Conservation (phyloP, 495 filamentous ascomycete species). For the Extremus antarcticus region DNA sequence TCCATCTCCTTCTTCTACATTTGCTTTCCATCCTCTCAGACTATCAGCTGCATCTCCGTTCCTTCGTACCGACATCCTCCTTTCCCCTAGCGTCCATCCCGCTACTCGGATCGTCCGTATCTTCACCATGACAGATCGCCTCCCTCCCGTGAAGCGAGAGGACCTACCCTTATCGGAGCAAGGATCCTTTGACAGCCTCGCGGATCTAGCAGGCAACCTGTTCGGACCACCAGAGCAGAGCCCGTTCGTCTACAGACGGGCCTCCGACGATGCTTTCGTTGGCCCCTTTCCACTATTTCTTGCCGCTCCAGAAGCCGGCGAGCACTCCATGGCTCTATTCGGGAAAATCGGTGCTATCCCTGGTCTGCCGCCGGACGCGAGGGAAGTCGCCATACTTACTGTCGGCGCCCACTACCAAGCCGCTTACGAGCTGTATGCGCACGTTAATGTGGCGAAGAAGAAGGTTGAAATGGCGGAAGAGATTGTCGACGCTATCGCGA, state of each 20-base stretch:
- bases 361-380: conserved; percentile 8
- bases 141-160: not conserved
- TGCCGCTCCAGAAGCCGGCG: conserved; percentile 1
- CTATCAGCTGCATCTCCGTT: no score
- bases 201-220: not conserved
- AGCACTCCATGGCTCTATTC: not conserved
- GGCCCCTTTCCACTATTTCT: conserved; percentile 13
- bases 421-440: conserved; percentile 21
- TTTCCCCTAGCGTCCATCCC: no score
- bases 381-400: conserved; percentile 15
- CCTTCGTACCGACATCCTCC: no score
- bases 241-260: conserved; percentile 3
- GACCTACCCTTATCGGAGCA: not conserved
- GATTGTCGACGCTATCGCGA: not conserved
- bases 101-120: no score
- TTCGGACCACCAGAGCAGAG: not conserved
- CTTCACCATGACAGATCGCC: conserved; percentile 1
- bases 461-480: not conserved
- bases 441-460: conserved; percentile 5
- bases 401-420: conserved; percentile 13
- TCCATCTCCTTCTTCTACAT: not conserved
- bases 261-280: conserved; percentile 10
- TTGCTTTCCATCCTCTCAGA: no score
- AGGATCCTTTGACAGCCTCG: conserved; percentile 3
- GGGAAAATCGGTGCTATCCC: not conserved